These are phyloP conservation scores for Phytomonas sp. DNA, from an alignment of 208 protist genomes.

Conservation along the genomic window DNA sequence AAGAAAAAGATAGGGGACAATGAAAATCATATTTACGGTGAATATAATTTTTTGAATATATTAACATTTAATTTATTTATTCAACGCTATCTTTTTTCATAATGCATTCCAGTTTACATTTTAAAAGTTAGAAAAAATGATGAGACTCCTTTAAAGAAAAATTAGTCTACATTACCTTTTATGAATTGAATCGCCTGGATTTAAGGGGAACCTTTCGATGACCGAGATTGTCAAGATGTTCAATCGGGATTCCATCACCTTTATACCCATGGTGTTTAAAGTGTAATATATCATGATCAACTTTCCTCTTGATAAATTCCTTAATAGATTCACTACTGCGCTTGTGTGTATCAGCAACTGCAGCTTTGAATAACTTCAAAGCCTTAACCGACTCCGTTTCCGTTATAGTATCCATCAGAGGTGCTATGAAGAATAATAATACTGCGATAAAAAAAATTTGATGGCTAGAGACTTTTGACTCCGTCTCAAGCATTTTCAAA, in stretches of 20 bases:
- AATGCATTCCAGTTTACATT: neutral
- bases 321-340: constrained; percentile 39
- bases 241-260: constrained; percentile 60
- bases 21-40: neutral
- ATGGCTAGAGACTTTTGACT: constrained; percentile 15
- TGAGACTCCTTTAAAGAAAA: neutral
- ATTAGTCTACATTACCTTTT: neutral
- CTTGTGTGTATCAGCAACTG: constrained; percentile 46
- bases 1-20: neutral
- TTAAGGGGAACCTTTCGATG: constrained; percentile 30
- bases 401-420: constrained; percentile 64
- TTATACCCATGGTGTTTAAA: neutral
- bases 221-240: constrained; percentile 67
- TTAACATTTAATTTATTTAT: neutral
- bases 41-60: neutral
- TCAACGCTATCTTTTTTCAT: neutral
- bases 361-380: constrained; percentile 43
- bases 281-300: constrained; percentile 6
- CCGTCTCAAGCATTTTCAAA: constrained; percentile 9
- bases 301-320: constrained; percentile 14
- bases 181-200: constrained; percentile 8
- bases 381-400: constrained; percentile 41
- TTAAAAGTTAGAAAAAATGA: neutral
- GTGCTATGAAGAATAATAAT: constrained; percentile 38
- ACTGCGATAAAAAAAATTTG: constrained; percentile 39